Percentiles rank a stretch among this genome's conserved stretches.
These are phyloP conservation scores for Xylaria sp. DNA, from an alignment of 2,329 filamentous ascomycete species.

Conservation along the genomic window DNA sequence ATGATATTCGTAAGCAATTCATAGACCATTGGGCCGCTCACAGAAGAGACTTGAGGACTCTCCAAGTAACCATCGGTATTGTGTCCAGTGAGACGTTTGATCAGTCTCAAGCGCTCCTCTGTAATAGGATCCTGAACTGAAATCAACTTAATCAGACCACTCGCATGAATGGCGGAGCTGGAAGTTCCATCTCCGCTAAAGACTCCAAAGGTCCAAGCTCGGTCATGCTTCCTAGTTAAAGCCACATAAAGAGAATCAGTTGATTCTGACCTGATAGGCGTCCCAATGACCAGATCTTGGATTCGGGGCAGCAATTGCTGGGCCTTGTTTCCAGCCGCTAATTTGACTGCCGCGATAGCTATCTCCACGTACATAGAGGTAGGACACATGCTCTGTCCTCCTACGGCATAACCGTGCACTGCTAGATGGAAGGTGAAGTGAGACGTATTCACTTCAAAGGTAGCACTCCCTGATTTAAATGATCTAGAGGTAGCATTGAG, in stretches of 20 bases:
- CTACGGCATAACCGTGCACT: neutral
- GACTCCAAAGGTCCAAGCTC: constrained; percentile 12
- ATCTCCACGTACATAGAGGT: neutral
- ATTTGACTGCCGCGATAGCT: neutral
- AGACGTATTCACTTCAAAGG: constrained; percentile 22
- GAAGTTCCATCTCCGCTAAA: neutral
- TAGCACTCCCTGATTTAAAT: neutral
- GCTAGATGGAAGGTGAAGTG: constrained; percentile 9
- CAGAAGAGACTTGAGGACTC: neutral
- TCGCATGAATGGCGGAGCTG: neutral
- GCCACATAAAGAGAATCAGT: neutral
- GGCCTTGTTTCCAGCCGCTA: neutral
- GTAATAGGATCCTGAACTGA: constrained; percentile 2
- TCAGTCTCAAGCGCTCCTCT: constrained; percentile 16
- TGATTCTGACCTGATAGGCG: constrained; percentile 1
- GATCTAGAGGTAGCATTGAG: constrained; percentile 3
- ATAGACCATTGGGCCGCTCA: constrained; percentile 15
- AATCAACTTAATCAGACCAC: constrained; percentile 8
- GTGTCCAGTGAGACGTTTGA: constrained; percentile 10
- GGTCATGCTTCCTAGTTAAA: constrained; percentile 2
- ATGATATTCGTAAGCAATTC: constrained; percentile 2
- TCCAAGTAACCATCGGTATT: neutral
- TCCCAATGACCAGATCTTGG: constrained; percentile 6
- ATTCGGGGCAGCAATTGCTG: neutral
- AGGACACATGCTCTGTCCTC: neutral